A percentile compares a stretch with the other conserved stretches of the same genome.
Conservation (phyloP, 371 early-diverging fungal species). For the Zychaea mexicana region DNA sequence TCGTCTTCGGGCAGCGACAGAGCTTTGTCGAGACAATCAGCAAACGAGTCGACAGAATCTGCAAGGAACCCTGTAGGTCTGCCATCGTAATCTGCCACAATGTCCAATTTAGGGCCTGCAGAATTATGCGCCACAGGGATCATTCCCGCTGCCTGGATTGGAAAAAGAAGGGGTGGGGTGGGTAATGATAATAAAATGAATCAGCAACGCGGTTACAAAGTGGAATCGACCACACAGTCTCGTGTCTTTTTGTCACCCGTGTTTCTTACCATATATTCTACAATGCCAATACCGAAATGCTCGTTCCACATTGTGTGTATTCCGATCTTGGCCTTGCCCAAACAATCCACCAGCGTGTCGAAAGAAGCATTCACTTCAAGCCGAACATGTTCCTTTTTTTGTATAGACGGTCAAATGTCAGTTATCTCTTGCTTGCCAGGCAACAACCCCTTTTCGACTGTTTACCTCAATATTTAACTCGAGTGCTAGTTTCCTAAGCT, state of each 20-base stretch:
- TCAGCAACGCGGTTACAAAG: too few relatives aligned
- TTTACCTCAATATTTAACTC: not conserved
- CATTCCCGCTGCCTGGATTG: conserved; percentile 80
- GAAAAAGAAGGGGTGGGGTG: too few relatives aligned
- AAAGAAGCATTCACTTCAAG: conserved; percentile 87
- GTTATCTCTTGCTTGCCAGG: too few relatives aligned
- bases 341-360: conserved; percentile 56
- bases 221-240: not conserved
- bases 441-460: too few relatives aligned
- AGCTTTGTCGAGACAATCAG: conserved; percentile 57
- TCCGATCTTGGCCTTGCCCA: conserved; percentile 74
- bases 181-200: not conserved
- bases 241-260: not conserved
- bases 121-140: conserved; percentile 92
- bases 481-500: conserved; percentile 35
- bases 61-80: conserved; percentile 71
- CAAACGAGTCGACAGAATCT: conserved; percentile 64
- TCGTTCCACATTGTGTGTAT: conserved; percentile 97
- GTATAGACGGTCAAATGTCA: too few relatives aligned
- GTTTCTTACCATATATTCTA: conserved; percentile 89
- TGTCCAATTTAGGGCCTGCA: conserved; percentile 94
- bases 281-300: conserved; percentile 97
- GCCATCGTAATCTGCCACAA: conserved; percentile 67
- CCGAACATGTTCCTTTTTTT: conserved; percentile 76
- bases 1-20: conserved; percentile 44